Evolutionary conservation across 805 yeast species (phyloP).

Genomic region (Candida orba): DNA sequence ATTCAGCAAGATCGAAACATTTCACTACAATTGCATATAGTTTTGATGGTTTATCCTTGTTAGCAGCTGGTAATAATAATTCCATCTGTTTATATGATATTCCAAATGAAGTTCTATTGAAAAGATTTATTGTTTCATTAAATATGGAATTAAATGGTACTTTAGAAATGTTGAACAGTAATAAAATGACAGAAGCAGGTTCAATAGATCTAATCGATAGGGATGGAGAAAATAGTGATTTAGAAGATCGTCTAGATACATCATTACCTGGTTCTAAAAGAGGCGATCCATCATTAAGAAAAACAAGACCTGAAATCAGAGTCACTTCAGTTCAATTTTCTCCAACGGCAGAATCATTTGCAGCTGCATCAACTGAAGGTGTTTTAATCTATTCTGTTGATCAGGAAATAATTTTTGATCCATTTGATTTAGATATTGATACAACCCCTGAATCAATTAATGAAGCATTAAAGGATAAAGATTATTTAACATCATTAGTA

Average conservation of each 20-base stretch:
- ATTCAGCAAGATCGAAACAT: slow-evolving; percentile 76
- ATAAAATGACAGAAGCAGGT: slow-evolving; percentile 82
- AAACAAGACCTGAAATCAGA: slow-evolving; percentile 73
- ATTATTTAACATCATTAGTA: slow-evolving; percentile 68
- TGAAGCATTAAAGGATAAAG: slow-evolving; percentile 47
- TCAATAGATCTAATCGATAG: slow-evolving; percentile 74
- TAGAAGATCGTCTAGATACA: slow-evolving; percentile 71
- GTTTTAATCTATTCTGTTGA: slow-evolving; percentile 76
- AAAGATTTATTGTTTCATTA: slow-evolving; percentile 74
- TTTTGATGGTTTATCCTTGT: slow-evolving; percentile 79
- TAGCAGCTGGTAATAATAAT: slow-evolving; percentile 92
- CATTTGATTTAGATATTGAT: slow-evolving; percentile 89
- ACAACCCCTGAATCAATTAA: slow-evolving; percentile 75
- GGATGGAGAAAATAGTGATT: slow-evolving; percentile 79
- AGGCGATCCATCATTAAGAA: slow-evolving; percentile 69
- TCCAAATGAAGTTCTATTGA: slow-evolving; percentile 77
- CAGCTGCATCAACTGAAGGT: slow-evolving; percentile 95
- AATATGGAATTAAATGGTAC: slow-evolving; percentile 94
- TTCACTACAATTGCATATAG: slow-evolving; percentile 79
- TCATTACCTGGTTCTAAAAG: slow-evolving; percentile 81
- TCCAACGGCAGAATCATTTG: slow-evolving; percentile 85
- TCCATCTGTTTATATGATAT: slow-evolving; percentile 89
- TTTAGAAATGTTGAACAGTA: slow-evolving; percentile 66
- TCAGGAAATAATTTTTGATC: slow-evolving; percentile 73
- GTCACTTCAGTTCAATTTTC: slow-evolving; percentile 75